Evolutionary conservation across 352 stramenopile genomes (phyloP), one percentile per base, ranked within the genome.

Genomic region (Pythium plurisporium): DNA sequence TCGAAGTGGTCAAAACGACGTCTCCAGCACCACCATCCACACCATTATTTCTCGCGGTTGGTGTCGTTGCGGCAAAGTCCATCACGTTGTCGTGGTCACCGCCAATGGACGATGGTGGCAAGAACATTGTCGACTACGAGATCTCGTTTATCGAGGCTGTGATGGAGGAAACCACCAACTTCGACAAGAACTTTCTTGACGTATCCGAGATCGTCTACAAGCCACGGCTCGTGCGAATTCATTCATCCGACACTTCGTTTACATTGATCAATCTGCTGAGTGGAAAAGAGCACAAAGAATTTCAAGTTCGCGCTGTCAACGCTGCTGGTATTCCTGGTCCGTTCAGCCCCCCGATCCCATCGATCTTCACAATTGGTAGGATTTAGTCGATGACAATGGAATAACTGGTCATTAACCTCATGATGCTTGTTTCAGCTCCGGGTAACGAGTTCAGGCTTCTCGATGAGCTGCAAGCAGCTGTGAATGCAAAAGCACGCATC

Each of bases 391-490:
- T n/a, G n/a, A n/a, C n/a, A n/a, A n/a, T n/a, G n/a, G n/a, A n/a
- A n/a, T n/a, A n/a, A n/a, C n/a, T 31, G 40, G 14, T 27, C 8
- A 10, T 31, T 20, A 27, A 30, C 6, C 7, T 14, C 50, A 51
- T 34, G 33, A 42, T 31, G 17, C 52, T 49, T 38, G 30, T 23
- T 22, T 19, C 42, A 89, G 76, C 65, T 9, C 78, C 79, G 23
- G 76, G 76, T 14, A 89, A 76, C 31, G 80, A 89, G 33, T 79
- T 78, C 45, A 76, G 74, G 34, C 50, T 91, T 26, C 66, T 93
- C 17, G 79, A 90, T n/a, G 83, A 93, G 23, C 53, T 93, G 0
- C 79, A 93, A 43, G 77, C 79, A 40, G 83, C 81, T n/a, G 79
- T 93, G 9, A 89, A 90, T 55, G 80, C 80, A 11, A 66, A 67